Conservation (phyloP, 129 eudicot species). For the Erigeron canadensis region DNA sequence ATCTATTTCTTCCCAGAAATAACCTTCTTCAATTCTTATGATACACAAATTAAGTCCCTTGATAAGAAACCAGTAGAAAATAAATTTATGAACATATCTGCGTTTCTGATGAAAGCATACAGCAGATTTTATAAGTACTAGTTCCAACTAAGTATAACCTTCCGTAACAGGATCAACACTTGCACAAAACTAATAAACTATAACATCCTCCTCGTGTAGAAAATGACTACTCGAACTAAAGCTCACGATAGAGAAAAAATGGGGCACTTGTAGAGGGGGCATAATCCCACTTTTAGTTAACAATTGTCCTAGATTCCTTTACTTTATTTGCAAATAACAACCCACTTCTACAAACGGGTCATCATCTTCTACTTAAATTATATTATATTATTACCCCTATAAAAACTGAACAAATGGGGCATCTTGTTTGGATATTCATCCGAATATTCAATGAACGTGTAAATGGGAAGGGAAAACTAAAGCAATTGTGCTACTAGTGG, state of each 20-base stretch:
- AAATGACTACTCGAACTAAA: not conserved
- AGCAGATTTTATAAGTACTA: slow-evolving; percentile 11
- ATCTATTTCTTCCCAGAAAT: slow-evolving; percentile 43
- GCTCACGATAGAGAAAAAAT: not conserved
- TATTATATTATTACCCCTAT: not conserved
- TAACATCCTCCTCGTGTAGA: not conserved
- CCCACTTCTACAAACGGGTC: not conserved
- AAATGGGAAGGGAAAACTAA: not conserved
- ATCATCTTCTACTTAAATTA: not conserved
- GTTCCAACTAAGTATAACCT: slow-evolving; percentile 13
- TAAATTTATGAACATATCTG: slow-evolving; percentile 21
- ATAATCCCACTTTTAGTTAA: not conserved
- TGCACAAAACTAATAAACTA: slow-evolving; percentile 11
- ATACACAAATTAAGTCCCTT: slow-evolving; percentile 37
- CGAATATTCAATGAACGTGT: slow-evolving; percentile 2
- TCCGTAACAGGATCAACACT: slow-evolving; percentile 9
- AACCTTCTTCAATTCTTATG: slow-evolving; percentile 39
- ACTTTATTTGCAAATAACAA: not conserved
- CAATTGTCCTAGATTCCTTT: not conserved
- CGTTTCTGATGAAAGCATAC: slow-evolving; percentile 13
- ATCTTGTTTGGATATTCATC: not conserved
- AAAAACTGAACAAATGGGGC: not conserved
- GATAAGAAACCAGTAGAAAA: slow-evolving; percentile 34
- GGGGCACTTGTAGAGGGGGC: not conserved
- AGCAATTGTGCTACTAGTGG: not conserved